Percentiles rank a stretch among this genome's conserved stretches.
Evolutionary conservation across 1,284 basidiomycete genomes (phyloP).

Genomic region (Cutaneotrichosporon sp.): DNA sequence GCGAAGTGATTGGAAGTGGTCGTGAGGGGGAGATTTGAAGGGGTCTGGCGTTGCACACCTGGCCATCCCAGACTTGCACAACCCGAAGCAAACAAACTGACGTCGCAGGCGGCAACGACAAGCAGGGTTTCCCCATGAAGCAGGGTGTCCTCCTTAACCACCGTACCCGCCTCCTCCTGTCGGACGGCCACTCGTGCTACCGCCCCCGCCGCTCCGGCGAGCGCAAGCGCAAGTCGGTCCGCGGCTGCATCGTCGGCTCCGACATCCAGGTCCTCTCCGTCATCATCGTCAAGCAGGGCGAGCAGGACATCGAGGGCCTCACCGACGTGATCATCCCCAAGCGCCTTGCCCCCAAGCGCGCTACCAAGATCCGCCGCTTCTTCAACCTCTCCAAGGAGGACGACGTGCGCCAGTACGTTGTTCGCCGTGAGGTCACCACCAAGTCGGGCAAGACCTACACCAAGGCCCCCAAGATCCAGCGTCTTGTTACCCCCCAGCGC

Average conservation of each 20-base stretch:
- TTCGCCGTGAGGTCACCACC: slow-evolving; percentile 78
- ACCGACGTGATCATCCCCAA: slow-evolving; percentile 93
- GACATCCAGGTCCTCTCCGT: slow-evolving; percentile 94
- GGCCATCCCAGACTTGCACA: not conserved
- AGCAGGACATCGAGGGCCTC: slow-evolving; percentile 82
- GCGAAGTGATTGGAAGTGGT: slow-evolving; percentile 39
- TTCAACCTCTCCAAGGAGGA: slow-evolving; percentile 98
- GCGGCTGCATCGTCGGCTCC: slow-evolving; percentile 93
- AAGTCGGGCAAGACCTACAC: slow-evolving; percentile 98
- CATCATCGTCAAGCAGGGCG: slow-evolving; percentile 96
- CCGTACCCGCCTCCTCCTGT: slow-evolving; percentile 90
- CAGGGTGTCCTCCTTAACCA: slow-evolving; percentile 94
- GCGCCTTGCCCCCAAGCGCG: slow-evolving; percentile 74
- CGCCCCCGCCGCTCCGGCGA: slow-evolving; percentile 87
- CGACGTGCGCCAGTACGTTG: slow-evolving; percentile 95
- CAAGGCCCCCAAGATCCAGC: slow-evolving; percentile 74
- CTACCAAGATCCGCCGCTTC: slow-evolving; percentile 92
- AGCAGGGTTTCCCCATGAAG: slow-evolving; percentile 67
- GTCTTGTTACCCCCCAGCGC: slow-evolving; percentile 87
- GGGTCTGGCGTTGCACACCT: slow-evolving; percentile 39
- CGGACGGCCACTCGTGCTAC: slow-evolving; percentile 97
- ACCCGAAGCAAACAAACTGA: too few relatives aligned
- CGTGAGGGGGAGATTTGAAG: slow-evolving; percentile 61
- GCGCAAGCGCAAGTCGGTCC: slow-evolving; percentile 97
- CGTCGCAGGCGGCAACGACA: slow-evolving; percentile 45